These are phyloP conservation scores for Fragaria vesca DNA, from an alignment of 306 rosid species.

Conservation along the genomic window DNA sequence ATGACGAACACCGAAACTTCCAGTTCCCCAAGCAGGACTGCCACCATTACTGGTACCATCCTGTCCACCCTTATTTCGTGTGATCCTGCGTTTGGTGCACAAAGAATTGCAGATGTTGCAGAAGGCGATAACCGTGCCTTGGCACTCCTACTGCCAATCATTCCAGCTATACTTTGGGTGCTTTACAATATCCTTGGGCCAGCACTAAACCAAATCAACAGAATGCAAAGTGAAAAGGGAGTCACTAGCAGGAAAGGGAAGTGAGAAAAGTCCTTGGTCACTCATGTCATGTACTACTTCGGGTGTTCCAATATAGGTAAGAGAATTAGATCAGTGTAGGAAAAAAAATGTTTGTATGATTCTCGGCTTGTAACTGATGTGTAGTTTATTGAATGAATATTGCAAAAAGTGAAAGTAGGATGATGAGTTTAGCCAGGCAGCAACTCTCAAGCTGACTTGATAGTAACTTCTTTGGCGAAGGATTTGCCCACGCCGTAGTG, in stretches of 20 bases:
- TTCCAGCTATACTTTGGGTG: slow-evolving; percentile 2
- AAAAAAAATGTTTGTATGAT: neutral
- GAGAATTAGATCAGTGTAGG: too few species aligned
- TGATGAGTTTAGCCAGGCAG: too few species aligned
- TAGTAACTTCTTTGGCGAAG: too few species aligned
- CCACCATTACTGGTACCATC: neutral
- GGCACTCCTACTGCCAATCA: neutral
- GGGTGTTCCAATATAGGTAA: neutral
- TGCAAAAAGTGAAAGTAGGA: too few species aligned
- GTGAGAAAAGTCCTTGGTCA: neutral
- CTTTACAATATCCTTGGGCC: slow-evolving; percentile 1
- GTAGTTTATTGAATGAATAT: too few species aligned
- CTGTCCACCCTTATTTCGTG: neutral
- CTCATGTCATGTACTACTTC: too few species aligned
- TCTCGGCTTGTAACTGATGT: too few species aligned
- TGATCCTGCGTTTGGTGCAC: neutral
- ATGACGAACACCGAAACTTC: neutral
- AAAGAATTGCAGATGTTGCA: neutral
- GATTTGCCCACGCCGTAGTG: too few species aligned
- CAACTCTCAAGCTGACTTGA: too few species aligned
- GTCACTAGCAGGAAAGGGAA: neutral
- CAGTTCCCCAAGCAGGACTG: neutral
- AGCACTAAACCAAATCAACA: neutral
- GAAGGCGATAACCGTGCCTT: neutral
- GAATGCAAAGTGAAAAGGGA: neutral